Base-by-base conservation (phyloP, 768 basidiomycete genomes). In the Mrakia frigida region DNA sequence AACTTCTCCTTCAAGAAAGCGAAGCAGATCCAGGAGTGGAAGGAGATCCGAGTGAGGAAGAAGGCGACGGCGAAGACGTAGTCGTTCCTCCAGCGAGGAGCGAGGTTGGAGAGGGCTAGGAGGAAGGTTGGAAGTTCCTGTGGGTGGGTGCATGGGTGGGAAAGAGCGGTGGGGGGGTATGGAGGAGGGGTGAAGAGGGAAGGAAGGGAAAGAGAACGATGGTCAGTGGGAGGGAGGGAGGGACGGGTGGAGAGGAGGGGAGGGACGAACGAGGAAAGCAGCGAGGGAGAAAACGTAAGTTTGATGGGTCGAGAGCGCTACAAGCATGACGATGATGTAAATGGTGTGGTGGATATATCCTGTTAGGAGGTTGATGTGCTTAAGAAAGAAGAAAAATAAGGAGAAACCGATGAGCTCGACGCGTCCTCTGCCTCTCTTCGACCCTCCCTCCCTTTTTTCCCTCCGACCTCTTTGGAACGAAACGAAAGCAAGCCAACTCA, bases 41-140 rank as follows among this genome's bases (percentile, higher is more conserved):
- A 56, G 14, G 35, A 52, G 37, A 72, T 25, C 6, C 71, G 53
- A 9, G 71, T 72, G 18, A 52, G 7, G 33, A 31, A 61, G 39
- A 74, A 74, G 28, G 52, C 73, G 33, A 16, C 59, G 28, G 73
- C 73, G 23, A 74, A 74, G 39, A 74, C 28, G 43, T 63, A 52
- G 50, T 74, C 73, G 63, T 68, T 67, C 7, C 73, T 39, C 13
- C 16, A 39, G 35, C 33, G 13, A 14, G 73, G 63, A 28, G 25
- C 63, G 35, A 74, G 31, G 46, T 61, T 74, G 11, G 39, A 25
- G 39, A 74, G 31, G 23, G 73, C 73, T 11, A 74, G 73, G 59
- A 74, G 41, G 41, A 67, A 65, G 43, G 73, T 74, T 28, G 73
- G 73, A n/a, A 74, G 73, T 46, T 74, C 46, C 46, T 50, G 46